Base-by-base conservation (phyloP, 2,329 filamentous ascomycete genomes). In the Nectriaceae sp. region DNA sequence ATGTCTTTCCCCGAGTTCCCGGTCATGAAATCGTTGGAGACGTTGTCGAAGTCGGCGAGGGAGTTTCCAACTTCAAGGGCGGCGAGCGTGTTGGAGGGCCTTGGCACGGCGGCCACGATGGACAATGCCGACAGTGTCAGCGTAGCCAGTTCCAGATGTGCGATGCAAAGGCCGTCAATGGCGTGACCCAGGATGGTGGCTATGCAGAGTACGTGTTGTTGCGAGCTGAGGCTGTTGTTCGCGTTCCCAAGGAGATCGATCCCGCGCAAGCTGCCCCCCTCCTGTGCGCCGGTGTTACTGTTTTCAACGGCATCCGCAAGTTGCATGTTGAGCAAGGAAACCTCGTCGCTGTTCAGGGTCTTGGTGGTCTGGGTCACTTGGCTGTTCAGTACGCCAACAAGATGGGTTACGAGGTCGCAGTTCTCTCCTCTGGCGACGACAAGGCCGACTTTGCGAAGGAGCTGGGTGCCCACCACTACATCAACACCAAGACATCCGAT, bases 291-390 rank as follows among this genome's bases (percentile, higher is more conserved):
- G 83, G 83, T 15, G 77, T 85, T n/a, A 86, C 82, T 11, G 80
- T 82, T 10, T 84, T 83, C 67, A 84, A 84, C 65, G 68, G 71
- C 16, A 77, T 84, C 43, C 76, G 80, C 53, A 80, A 80, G 65
- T 71, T 79, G 54, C 63, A 72, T 20, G 69, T 83, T 38, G 71
- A 75, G 57, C 75, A 77, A 47, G 80, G 80, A 10, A 72, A 68
- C n/a, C 52, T 77, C 0, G 76, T 84, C 1, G 81, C 79, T 19
- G 63, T 84, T 19, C 83, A 92, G 53, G 89, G 88, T 13, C 75
- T 93, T 3, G 84, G 90, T 42, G 89, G 89, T 2, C 76, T 92
- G 0, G 89, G 89, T 2, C 89, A 93, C 66, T 67, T 93, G 22
- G 89, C 87, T 0, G 83, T 92, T 22, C 88, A 91, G 65, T 92